These are phyloP conservation scores for Leavenworthia alabamica DNA, from an alignment of 345 rosid genomes.

Conservation along the genomic window DNA sequence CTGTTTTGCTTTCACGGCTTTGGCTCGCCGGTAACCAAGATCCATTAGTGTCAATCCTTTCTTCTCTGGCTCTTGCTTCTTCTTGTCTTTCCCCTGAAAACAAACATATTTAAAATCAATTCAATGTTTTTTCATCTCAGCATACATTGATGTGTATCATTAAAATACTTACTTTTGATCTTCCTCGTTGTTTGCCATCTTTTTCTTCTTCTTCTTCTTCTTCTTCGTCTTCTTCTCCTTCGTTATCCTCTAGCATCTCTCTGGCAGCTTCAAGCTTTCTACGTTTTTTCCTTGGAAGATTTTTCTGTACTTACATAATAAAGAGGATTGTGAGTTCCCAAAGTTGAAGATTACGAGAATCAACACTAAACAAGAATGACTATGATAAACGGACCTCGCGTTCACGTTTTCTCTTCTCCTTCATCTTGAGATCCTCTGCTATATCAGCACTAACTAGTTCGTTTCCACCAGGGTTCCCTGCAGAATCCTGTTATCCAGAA, in stretches of 20 bases:
- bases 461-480: constrained; percentile 45
- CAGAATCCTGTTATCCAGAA: constrained; percentile 43
- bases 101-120: not conserved
- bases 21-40: constrained; percentile 77
- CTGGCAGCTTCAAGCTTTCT: constrained; percentile 92
- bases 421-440: constrained; percentile 86
- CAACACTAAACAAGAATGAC: not conserved
- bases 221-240: constrained; percentile 40
- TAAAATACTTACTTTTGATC: constrained; percentile 38
- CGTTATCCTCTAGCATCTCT: constrained; percentile 85
- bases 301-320: constrained; percentile 51
- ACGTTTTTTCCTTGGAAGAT: constrained; percentile 79
- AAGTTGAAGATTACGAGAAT: not conserved
- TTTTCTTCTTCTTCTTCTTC: no score
- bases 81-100: constrained; percentile 40
- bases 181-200: constrained; percentile 5
- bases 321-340: constrained; percentile 4
- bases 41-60: constrained; percentile 62
- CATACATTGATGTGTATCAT: not conserved
- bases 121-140: no score
- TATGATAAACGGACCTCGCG: constrained; percentile 50
- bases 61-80: constrained; percentile 52
- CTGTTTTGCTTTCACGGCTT: constrained; percentile 71
- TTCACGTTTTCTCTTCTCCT: constrained; percentile 87
- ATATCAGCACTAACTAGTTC: constrained; percentile 70